Conservation (phyloP, 495 filamentous ascomycete species). For the Bathelium albidoporum region DNA sequence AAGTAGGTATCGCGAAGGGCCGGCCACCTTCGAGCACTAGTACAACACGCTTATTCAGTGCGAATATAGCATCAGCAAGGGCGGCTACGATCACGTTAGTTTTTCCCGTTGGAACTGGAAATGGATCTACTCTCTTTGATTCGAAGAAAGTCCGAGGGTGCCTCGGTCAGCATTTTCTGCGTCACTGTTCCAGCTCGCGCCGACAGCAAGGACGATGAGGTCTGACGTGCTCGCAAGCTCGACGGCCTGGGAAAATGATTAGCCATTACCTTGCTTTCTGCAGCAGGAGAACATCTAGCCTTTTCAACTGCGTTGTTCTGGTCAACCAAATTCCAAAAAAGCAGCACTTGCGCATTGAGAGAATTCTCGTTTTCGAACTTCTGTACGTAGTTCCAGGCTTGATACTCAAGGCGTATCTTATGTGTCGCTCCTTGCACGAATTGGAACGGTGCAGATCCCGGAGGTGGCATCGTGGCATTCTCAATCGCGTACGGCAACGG, state of each 20-base stretch:
- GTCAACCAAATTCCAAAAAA: conserved; percentile 40
- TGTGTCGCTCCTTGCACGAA: conserved; percentile 29
- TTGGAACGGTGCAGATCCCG: conserved; percentile 29
- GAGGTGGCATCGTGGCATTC: conserved; percentile 28
- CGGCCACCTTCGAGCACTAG: conserved; percentile 36
- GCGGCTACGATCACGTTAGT: neutral
- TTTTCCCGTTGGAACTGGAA: neutral
- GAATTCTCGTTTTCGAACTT: conserved; percentile 34
- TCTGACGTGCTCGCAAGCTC: conserved; percentile 29
- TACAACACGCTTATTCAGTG: conserved; percentile 32
- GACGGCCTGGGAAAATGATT: conserved; percentile 11
- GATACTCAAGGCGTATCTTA: conserved; percentile 36
- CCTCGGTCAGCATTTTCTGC: conserved; percentile 37
- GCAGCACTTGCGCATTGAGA: conserved; percentile 34
- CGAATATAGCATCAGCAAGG: conserved; percentile 31
- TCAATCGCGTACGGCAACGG: conserved; percentile 22
- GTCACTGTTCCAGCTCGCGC: conserved; percentile 37
- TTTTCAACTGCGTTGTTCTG: conserved; percentile 23
- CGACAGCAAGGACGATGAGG: conserved; percentile 34
- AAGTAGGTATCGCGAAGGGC: conserved; percentile 34
- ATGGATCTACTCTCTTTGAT: conserved; percentile 3
- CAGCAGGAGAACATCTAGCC: neutral
- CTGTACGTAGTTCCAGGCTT: conserved; percentile 36
- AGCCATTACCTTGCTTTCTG: neutral
- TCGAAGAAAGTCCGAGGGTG: conserved; percentile 22